phyloP scores from a whole-genome alignment of 352 stramenopile species.

The Pythium diclinum region DNA sequence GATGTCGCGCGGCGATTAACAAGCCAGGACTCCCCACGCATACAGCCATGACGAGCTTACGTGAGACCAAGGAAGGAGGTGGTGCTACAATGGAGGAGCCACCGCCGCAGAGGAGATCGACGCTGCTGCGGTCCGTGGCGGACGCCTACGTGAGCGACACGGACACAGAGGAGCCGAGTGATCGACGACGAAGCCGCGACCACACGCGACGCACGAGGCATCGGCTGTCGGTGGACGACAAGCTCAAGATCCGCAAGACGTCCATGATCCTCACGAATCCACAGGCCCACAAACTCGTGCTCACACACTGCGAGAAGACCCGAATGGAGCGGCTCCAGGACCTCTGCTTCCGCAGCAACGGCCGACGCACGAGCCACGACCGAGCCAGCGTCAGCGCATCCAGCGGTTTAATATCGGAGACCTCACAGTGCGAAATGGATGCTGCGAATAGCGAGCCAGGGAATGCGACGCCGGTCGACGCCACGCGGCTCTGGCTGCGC shows the following conservation, averaged over 20 bases:
- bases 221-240: constrained; percentile 40
- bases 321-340: constrained; percentile 39
- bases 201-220: constrained; percentile 5
- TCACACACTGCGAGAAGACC: constrained; percentile 41
- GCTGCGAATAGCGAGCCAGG: background rate
- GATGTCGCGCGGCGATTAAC: background rate
- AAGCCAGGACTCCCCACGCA: background rate
- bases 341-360: constrained; percentile 32
- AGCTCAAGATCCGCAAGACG: constrained; percentile 41
- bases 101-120: constrained; percentile 6
- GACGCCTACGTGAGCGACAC: constrained; percentile 14
- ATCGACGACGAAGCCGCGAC: background rate
- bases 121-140: constrained; percentile 15
- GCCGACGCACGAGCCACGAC: background rate
- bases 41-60: constrained; percentile 7
- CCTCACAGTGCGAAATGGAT: background rate
- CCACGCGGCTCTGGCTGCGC: constrained; percentile 29
- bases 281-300: constrained; percentile 33
- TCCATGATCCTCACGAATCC: constrained; percentile 52
- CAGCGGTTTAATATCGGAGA: constrained; percentile 18
- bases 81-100: background rate
- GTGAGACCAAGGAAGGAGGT: background rate
- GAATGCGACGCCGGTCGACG: constrained; percentile 1
- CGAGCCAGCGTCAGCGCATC: background rate
- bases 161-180: constrained; percentile 1